Conservation (phyloP, 768 basidiomycete species). For the Boletus subparvulus region DNA sequence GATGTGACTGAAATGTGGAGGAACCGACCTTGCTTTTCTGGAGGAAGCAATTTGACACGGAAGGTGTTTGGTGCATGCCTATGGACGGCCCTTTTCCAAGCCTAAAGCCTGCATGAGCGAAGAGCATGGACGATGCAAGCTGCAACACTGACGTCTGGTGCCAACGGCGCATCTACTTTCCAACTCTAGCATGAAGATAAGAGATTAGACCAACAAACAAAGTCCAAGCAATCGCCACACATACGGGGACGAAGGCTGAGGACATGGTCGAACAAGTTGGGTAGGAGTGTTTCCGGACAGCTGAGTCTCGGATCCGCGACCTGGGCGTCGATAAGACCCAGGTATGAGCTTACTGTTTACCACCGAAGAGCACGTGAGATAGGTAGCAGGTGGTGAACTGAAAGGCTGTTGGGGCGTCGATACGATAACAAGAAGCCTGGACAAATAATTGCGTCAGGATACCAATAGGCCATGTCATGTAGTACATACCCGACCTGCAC, state of each 20-base stretch:
- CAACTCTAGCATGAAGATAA: constrained; percentile 14
- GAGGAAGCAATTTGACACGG: constrained; percentile 54
- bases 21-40: constrained; percentile 55
- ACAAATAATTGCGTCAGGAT: not conserved
- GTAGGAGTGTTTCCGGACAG: not conserved
- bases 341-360: constrained; percentile 1
- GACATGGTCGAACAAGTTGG: not conserved
- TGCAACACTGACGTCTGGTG: constrained; percentile 28
- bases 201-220: not conserved
- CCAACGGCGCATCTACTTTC: constrained; percentile 5
- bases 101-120: constrained; percentile 34
- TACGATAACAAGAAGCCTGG: not conserved
- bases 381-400: not conserved
- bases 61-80: constrained; percentile 60
- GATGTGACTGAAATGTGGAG: not conserved
- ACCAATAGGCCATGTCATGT: not conserved
- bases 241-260: constrained; percentile 4
- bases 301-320: constrained; percentile 5
- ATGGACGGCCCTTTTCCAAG: constrained; percentile 61
- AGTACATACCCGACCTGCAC: not conserved
- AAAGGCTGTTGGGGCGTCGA: not conserved
- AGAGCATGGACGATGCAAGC: not conserved
- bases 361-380: not conserved
- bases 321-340: not conserved
- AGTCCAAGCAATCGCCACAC: not conserved